Base-by-base conservation (phyloP, 2,329 filamentous ascomycete genomes). In the Escovopsis weberi region DNA sequence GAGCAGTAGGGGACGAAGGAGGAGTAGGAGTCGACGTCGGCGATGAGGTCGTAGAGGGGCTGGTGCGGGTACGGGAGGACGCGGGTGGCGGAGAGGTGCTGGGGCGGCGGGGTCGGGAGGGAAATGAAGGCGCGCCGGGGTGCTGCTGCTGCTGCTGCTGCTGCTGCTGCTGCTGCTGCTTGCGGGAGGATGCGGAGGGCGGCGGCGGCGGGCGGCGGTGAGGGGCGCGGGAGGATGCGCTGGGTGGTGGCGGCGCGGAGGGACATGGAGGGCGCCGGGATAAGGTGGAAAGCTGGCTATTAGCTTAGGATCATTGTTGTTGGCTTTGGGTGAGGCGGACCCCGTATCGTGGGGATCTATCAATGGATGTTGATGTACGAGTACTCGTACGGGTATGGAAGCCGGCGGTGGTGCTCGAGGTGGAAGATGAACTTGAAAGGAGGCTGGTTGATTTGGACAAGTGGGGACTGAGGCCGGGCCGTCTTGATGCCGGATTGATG, bases 1-100 rank as follows among this genome's bases (percentile, higher is more conserved):
- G 76, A 74, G 65, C 89, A 94, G 72, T 93, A 95, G 10, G 91
- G 91, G n/a, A 98, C 76, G 69, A 96, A 98, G 50, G 69, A 60
- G 33, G 73, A 68, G 74, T 98, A 98, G 48, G 77, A 78, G 60
- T 85, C 76, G 50, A 98, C 79, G 62, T 95, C 86, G 64, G 87
- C 79, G 60, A 98, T 88, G 43, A 95, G 74, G 51, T 71, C 69
- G 74, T 91, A 98, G 52, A 98, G 78, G 2, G 76, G 68, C 4
- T 62, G 55, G 30, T 78, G 68, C 1, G 79, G 65, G 68, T 93
- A 93, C 12, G 84, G 82, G 12, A 96, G 80, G 4, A 72, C 82
- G 47, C 86, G 82, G 18, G 72, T 70, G 10, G 86, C 87, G 41
- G 74, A 76, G 44, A 96, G 71, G 49, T 68, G 75, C 56, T 88